A percentile compares a stretch with the other conserved stretches of the same genome.
phyloP scores from a whole-genome alignment of 2,329 filamentous ascomycete genomes.

The Apiospora phragmitis region DNA sequence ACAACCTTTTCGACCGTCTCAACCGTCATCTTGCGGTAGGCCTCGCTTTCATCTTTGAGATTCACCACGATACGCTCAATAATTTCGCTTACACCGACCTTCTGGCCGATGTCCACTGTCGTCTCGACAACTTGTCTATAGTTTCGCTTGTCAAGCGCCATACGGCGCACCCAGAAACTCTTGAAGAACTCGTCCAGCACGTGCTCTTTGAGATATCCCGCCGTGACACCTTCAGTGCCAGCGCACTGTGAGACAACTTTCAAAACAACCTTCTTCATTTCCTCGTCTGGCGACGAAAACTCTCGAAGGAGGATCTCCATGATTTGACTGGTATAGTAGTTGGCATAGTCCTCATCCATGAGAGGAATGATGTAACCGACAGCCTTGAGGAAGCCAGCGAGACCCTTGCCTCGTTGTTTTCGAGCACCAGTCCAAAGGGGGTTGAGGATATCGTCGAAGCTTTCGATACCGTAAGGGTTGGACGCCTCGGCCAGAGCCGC shows the following conservation, averaged over 20 bases:
- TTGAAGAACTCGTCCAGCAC: conserved; percentile 98
- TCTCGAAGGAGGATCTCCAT: conserved; percentile 98
- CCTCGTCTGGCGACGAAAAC: conserved; percentile 95
- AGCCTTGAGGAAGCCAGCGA: conserved; percentile 94
- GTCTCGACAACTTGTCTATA: conserved; percentile 98
- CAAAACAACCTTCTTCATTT: conserved; percentile 99
- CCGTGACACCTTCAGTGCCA: conserved; percentile 90
- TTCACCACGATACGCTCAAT: conserved; percentile 91
- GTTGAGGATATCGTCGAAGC: conserved; percentile 96
- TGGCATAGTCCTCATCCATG: conserved; percentile 99
- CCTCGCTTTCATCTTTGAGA: conserved; percentile 96
- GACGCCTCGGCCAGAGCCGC: conserved; percentile 94
- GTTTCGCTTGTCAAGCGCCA: conserved; percentile 97
- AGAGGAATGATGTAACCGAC: conserved; percentile 97
- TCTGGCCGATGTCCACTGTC: conserved; percentile 94
- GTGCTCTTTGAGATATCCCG: conserved; percentile 91
- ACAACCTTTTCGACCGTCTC: conserved; percentile 98
- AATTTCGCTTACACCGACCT: conserved; percentile 96
- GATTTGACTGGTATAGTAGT: conserved; percentile 97
- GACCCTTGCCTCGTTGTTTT: conserved; percentile 93
- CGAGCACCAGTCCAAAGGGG: conserved; percentile 95
- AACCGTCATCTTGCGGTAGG: conserved; percentile 98
- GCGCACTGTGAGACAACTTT: conserved; percentile 97
- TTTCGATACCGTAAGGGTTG: conserved; percentile 98
- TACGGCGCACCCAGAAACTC: conserved; percentile 95